phyloP scores from a whole-genome alignment of 2,329 filamentous ascomycete genomes.

The Colletotrichum graminicola region DNA sequence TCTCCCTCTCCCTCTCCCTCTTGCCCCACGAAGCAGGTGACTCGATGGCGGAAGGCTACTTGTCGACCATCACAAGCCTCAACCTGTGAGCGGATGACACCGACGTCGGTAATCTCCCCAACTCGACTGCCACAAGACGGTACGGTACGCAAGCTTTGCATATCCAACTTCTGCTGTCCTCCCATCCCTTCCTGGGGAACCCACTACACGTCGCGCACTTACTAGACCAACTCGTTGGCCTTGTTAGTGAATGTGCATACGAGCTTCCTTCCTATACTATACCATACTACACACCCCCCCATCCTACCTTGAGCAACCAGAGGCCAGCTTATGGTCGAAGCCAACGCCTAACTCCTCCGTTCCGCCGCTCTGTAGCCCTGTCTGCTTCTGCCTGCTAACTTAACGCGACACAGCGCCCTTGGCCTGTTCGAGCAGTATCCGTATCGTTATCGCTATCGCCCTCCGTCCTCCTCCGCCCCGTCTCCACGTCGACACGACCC shows the following conservation, averaged over 20 bases:
- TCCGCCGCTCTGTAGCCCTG: conserved; percentile 27
- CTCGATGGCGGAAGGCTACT: conserved; percentile 40
- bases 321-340: conserved; percentile 34
- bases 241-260: conserved; percentile 11
- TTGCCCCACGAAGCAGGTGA: conserved; percentile 26
- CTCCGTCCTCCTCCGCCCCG: neutral
- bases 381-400: conserved; percentile 1
- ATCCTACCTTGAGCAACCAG: conserved; percentile 13
- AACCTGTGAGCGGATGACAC: conserved; percentile 39
- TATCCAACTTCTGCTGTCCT: conserved; percentile 1
- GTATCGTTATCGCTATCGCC: neutral
- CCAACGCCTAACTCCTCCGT: conserved; percentile 30
- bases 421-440: conserved; percentile 23
- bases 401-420: neutral
- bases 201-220: neutral
- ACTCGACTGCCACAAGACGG: conserved; percentile 20
- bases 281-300: neutral
- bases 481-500: conserved; percentile 31
- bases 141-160: conserved; percentile 1
- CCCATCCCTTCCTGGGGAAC: neutral
- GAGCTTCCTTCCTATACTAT: neutral
- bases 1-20: no score
- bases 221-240: conserved; percentile 5
- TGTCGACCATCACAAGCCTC: conserved; percentile 39
- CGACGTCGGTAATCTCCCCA: conserved; percentile 27